Evolutionary conservation across 2,329 filamentous ascomycete species (phyloP), one percentile per base, ranked within the genome.

Genomic region (Fusarium scirpi): DNA sequence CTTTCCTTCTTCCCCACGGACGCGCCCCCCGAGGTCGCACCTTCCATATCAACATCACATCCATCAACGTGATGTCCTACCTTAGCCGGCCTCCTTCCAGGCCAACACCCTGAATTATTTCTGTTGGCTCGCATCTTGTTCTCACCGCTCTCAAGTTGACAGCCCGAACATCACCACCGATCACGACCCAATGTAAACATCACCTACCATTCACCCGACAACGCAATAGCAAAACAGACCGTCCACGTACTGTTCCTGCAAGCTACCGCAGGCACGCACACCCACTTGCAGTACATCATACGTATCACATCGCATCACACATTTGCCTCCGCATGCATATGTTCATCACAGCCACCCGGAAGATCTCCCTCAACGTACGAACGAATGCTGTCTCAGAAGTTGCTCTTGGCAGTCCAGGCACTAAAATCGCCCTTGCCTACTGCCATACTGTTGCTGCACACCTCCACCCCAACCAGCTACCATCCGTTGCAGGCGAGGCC

Each of bases 321-420:
- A 68, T 71, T 54, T 60, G 59, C 67, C 51, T 71, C 59, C 60
- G 48, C 68, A 54, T 71, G 68, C 68, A 71, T 69, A 71, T 71
- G 68, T 56, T 20, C 68, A 71, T 71, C 68, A 71, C 68, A 68
- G 64, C 68, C 68, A 69, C 60, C 59, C 52, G 68, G 65, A 71
- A 72, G 67, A 70, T 71, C 67, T 54, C 46, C 43, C 52, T 51
- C 58, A 48, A 66, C 52, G 51, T 71, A 70, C 65, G 55, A 60
- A 48, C 61, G 47, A 62, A 65, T 22, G 27, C 55, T 34, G 47
- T 58, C 55, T 44, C 46, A 48, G 52, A 62, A 34, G 45, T 62
- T 64, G 51, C 34, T 27, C 34, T 53, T 53, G 49, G n/a, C 24
- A 22, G 32, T 15, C 12, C 49, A 53, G 49, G 44, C 58, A 67